Percentiles rank a stretch among this genome's conserved stretches.
phyloP scores from a whole-genome alignment of 768 basidiomycete species.

The Mycena haematopus region DNA sequence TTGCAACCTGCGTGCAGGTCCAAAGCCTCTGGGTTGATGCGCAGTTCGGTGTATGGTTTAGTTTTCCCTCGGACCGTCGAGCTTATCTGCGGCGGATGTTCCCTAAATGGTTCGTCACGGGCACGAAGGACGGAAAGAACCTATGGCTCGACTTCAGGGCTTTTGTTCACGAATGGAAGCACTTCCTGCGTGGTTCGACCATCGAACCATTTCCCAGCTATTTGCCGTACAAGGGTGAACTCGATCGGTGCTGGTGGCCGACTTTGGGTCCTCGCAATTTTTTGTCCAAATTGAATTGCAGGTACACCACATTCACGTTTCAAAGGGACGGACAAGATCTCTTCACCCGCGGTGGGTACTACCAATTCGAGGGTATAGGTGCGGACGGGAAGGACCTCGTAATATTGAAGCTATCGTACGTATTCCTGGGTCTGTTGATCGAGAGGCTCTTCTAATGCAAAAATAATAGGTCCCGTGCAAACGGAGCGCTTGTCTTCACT shows the following conservation, averaged over 20 bases:
- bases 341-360: not conserved
- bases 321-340: not conserved
- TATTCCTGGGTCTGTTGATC: not conserved
- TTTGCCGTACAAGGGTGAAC: not conserved
- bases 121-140: not conserved
- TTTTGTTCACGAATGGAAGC: not conserved
- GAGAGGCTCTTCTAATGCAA: not conserved
- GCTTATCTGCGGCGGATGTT: not conserved
- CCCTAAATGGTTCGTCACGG: not conserved
- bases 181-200: not conserved
- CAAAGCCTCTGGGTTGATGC: not conserved
- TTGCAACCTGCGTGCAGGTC: not conserved
- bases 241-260: not conserved
- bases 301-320: slow-evolving; percentile 10
- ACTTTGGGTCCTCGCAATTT: not conserved
- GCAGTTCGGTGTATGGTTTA: not conserved
- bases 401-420: slow-evolving; percentile 3
- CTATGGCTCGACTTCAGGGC: not conserved
- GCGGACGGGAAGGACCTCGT: slow-evolving; percentile 10
- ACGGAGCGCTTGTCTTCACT: not conserved
- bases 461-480: no score
- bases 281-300: slow-evolving; percentile 2
- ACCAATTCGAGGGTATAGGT: slow-evolving; percentile 12
- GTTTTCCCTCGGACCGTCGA: not conserved
- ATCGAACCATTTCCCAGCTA: not conserved